Conservation (phyloP, 1,139 yeast genomes). For the Blastobotrys buckinghamii region DNA sequence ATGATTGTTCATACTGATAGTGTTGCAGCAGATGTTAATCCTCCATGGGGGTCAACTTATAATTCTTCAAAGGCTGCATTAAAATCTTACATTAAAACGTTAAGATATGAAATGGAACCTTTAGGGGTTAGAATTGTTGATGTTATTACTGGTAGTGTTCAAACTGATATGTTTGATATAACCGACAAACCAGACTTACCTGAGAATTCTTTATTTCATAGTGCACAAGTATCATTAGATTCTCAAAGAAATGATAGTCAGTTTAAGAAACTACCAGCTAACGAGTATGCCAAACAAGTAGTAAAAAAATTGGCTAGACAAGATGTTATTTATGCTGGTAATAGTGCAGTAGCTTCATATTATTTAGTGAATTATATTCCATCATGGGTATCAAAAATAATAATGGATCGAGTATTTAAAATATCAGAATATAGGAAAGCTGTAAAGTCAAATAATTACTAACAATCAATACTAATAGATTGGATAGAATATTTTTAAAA, state of each 20-base stretch:
- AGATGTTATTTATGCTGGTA: conserved; percentile 1
- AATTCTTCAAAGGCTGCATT: conserved; percentile 74
- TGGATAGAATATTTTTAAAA: not conserved
- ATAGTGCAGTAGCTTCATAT: not conserved
- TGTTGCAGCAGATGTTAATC: conserved; percentile 56
- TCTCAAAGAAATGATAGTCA: not conserved
- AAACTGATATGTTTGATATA: conserved; percentile 46
- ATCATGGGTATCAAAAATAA: no score
- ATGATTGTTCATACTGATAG: conserved; percentile 73
- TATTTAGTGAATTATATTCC: not conserved
- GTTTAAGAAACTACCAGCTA: not conserved
- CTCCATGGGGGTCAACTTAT: conserved; percentile 67
- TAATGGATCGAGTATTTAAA: not conserved
- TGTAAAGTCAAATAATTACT: not conserved
- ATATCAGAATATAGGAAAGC: not conserved
- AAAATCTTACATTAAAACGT: conserved; percentile 57
- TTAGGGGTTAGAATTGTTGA: conserved; percentile 69
- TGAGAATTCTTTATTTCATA: conserved; percentile 21
- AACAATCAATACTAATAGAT: not conserved
- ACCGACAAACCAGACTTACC: conserved; percentile 51
- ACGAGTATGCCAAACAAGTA: conserved; percentile 3
- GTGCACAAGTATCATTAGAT: not conserved
- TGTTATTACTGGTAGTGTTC: conserved; percentile 63
- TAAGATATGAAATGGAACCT: conserved; percentile 64
- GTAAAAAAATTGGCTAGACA: not conserved